Evolutionary conservation across 2,329 filamentous ascomycete genomes (phyloP), one percentile per base, ranked within the genome.

Genomic region (Blumeria graminis): DNA sequence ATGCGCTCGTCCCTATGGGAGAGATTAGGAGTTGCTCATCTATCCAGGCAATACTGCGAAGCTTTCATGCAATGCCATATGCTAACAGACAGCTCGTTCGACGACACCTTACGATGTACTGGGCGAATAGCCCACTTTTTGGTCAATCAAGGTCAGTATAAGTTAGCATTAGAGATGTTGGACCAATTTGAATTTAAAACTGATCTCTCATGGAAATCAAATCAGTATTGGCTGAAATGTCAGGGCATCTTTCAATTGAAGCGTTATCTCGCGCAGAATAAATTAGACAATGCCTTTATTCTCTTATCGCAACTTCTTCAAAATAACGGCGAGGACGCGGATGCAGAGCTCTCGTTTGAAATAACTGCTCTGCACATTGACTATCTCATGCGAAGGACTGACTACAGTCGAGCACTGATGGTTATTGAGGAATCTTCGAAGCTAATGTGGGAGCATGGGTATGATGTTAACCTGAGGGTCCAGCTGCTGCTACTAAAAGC

Each of bases 61-160:
- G 73, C 86, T 0, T 88, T 94, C 57, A 72, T 88, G 14, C 75
- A 80, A 56, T 88, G 85, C 60, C 83, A 94, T 64, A 71, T 74
- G 3, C 69, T 71, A n/a, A 28, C 4, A 28, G 71, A 72, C 52
- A 74, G 75, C 38, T 75, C 81, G 0, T 77, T 89, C 46, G 87
- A 94, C 60, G 90, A 96, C 62, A 76, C 80, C 54, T 73, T 95
- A 35, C 86, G 83, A 62, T 77, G 86, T 36, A 80, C 75, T 0
- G 86, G 85, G 62, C 78, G 84, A 4, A 75, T 81, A 57, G 82
- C 86, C 1, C 77, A 82, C 58, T 71, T 81, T 69, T 71, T 83
- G 6, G 75, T 78, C 8, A 76, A 81, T 57, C 74, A 71, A 51
- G 89, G 90, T 1, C 75, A 73, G 35, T 93, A 88, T 64, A 76